These are phyloP conservation scores for Phytophthora pseudosyringae DNA, from an alignment of 352 stramenopile genomes.

Conservation along the genomic window DNA sequence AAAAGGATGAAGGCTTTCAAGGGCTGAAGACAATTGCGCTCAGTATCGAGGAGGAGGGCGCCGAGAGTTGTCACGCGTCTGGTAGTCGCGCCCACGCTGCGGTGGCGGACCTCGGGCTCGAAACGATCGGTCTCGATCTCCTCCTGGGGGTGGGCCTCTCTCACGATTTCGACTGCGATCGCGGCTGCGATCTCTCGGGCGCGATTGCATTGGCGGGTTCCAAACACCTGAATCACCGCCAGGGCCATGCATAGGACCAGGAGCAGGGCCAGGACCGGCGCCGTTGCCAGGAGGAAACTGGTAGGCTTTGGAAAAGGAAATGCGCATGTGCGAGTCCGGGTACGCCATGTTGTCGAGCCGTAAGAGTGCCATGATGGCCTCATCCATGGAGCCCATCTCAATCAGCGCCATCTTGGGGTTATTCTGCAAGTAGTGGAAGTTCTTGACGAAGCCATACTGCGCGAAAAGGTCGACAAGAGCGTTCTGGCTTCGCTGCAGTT, in stretches of 20 bases:
- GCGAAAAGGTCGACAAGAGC: slow-evolving; percentile 71
- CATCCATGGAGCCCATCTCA: slow-evolving; percentile 79
- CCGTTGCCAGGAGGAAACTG: slow-evolving; percentile 35
- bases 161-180: slow-evolving; percentile 55
- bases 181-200: slow-evolving; percentile 52
- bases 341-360: slow-evolving; percentile 74
- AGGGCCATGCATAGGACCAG: slow-evolving; percentile 34
- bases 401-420: slow-evolving; percentile 80
- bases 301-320: slow-evolving; percentile 83
- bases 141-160: slow-evolving; percentile 22
- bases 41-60: slow-evolving; percentile 43
- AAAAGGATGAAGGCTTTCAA: slow-evolving; percentile 12
- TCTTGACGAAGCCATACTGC: slow-evolving; percentile 75
- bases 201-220: slow-evolving; percentile 33
- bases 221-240: slow-evolving; percentile 34
- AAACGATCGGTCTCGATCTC: slow-evolving; percentile 41
- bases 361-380: slow-evolving; percentile 77
- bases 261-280: slow-evolving; percentile 18
- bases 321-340: slow-evolving; percentile 76
- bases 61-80: slow-evolving; percentile 37
- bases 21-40: slow-evolving; percentile 12
- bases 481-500: slow-evolving; percentile 70
- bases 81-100: slow-evolving; percentile 39
- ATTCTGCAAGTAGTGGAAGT: slow-evolving; percentile 78
- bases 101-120: slow-evolving; percentile 38